These are phyloP conservation scores for Theobroma cacao DNA, from an alignment of 345 rosid species.

Conservation along the genomic window DNA sequence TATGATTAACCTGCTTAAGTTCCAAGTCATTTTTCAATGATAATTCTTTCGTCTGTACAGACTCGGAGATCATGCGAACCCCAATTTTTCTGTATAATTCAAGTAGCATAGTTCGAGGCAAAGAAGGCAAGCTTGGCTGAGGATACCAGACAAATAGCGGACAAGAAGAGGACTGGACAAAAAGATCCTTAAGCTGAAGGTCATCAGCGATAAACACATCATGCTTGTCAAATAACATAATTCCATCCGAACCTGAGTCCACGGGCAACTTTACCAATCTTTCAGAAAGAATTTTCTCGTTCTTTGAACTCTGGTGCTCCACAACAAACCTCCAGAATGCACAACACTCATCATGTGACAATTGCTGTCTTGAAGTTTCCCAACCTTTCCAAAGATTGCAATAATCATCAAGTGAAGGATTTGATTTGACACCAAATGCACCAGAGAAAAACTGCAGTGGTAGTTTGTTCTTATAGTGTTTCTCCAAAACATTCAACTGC, in stretches of 20 bases:
- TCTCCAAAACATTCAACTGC: constrained; percentile 43
- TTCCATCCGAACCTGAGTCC: constrained; percentile 26
- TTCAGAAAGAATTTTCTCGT: constrained; percentile 31
- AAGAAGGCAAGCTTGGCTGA: constrained; percentile 36
- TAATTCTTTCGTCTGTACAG: constrained; percentile 38
- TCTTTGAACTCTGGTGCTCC: constrained; percentile 15
- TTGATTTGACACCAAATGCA: constrained; percentile 35
- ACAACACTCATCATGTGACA: constrained; percentile 49
- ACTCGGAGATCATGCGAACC: constrained; percentile 54
- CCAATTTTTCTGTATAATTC: constrained; percentile 52
- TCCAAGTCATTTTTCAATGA: constrained; percentile 17
- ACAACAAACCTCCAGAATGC: constrained; percentile 59
- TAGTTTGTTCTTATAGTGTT: constrained; percentile 31
- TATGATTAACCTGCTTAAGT: constrained; percentile 22
- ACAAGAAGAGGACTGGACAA: constrained; percentile 22
- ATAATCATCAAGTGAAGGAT: constrained; percentile 53
- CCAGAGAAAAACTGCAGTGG: constrained; percentile 35
- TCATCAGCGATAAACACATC: constrained; percentile 76
- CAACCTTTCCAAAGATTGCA: constrained; percentile 66
- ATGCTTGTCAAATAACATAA: constrained; percentile 33
- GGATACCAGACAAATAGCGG: constrained; percentile 75
- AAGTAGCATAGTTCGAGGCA: constrained; percentile 41
- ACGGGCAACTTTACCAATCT: constrained; percentile 50
- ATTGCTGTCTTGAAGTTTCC: constrained; percentile 34
- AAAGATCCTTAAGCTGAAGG: constrained; percentile 53